phyloP scores from a whole-genome alignment of 257 asterid genomes.

The Solanum arcanum region DNA sequence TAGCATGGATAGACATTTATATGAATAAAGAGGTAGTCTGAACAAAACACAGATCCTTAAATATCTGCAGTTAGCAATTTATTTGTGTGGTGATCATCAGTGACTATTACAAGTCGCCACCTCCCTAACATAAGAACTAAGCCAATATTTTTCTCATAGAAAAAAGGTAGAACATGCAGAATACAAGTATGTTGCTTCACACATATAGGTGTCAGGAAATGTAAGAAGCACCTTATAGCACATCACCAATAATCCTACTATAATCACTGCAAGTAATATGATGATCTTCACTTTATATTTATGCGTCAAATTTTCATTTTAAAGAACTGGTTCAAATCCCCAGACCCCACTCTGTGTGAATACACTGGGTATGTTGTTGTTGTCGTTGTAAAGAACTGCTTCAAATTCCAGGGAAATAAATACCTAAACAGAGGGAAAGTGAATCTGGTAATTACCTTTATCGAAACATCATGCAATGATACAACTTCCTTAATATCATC shows the following conservation, averaged over 20 bases:
- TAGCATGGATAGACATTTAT: neutral
- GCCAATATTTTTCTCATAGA: neutral
- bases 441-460: conserved; percentile 39
- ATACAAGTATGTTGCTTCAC: neutral
- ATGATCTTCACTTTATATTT: neutral
- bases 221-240: neutral
- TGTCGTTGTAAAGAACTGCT: neutral
- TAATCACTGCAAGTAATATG: neutral
- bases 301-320: neutral
- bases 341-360: neutral
- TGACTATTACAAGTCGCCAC: neutral
- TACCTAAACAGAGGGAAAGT: neutral
- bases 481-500: conserved; percentile 59
- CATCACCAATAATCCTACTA: neutral
- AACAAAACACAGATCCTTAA: neutral
- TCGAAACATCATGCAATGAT: conserved; percentile 47
- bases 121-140: neutral
- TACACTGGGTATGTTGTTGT: neutral
- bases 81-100: neutral
- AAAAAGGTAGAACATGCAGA: neutral
- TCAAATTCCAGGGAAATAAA: neutral
- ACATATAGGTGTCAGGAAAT: neutral
- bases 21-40: neutral
- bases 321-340: neutral
- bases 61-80: neutral